These are phyloP conservation scores for Alternaria incomplexa DNA, from an alignment of 2,329 filamentous ascomycete genomes.

Conservation along the genomic window DNA sequence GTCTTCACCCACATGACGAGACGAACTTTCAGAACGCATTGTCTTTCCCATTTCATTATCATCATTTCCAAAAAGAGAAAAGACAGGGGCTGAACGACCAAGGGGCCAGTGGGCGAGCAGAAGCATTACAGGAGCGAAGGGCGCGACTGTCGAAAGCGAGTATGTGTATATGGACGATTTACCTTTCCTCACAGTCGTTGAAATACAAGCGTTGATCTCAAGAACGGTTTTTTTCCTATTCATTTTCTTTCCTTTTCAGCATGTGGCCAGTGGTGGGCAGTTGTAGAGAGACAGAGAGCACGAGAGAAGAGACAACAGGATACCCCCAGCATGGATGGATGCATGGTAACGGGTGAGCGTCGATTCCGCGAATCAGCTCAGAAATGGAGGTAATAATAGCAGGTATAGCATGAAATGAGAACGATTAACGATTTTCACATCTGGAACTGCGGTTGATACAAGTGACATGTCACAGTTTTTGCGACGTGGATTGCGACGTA, in stretches of 20 bases:
- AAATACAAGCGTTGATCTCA: slow-evolving; percentile 46
- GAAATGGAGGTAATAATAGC: slow-evolving; percentile 13
- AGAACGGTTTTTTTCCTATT: slow-evolving; percentile 18
- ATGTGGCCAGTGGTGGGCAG: background rate
- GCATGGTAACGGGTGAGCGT: background rate
- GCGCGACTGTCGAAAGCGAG: slow-evolving; percentile 12
- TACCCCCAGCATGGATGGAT: slow-evolving; percentile 14
- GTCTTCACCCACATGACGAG: slow-evolving; percentile 2
- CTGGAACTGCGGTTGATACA: background rate
- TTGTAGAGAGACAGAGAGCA: background rate
- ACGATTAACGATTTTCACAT: slow-evolving; percentile 8
- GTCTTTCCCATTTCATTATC: slow-evolving; percentile 11
- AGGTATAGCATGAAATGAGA: slow-evolving; percentile 24
- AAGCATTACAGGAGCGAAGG: slow-evolving; percentile 10
- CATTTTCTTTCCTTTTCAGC: background rate
- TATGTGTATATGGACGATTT: slow-evolving; percentile 32
- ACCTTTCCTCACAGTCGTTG: slow-evolving; percentile 43
- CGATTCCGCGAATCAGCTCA: slow-evolving; percentile 18
- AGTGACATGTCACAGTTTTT: background rate
- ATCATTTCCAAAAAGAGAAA: background rate
- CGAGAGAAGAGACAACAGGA: slow-evolving; percentile 12
- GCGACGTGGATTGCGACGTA: background rate
- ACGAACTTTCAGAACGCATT: slow-evolving; percentile 1
- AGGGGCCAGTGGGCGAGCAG: slow-evolving; percentile 1
- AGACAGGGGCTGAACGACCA: slow-evolving; percentile 2